Percentiles rank a stretch among this genome's conserved stretches.
phyloP scores from a whole-genome alignment of 2,329 filamentous ascomycete species.

The Pseudocercospora crystallina region DNA sequence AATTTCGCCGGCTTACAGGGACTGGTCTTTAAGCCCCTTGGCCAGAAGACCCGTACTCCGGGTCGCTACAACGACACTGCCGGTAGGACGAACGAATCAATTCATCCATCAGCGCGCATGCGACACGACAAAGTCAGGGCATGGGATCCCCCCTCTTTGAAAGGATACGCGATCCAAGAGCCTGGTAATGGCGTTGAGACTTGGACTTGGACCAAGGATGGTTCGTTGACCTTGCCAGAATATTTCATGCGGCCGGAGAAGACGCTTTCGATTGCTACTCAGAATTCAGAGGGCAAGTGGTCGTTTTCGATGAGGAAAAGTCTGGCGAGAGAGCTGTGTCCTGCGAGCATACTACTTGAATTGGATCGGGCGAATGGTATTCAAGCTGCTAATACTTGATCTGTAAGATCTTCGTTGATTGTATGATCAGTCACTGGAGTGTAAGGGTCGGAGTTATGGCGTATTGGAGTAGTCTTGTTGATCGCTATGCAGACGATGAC shows the following conservation, averaged over 20 bases:
- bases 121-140: constrained; percentile 2
- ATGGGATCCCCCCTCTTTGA: constrained; percentile 12
- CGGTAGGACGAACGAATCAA: constrained; percentile 10
- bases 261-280: not conserved
- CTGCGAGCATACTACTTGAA: not conserved
- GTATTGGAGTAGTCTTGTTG: too few species aligned
- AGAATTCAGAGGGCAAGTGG: not conserved
- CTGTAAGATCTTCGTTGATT: too few species aligned
- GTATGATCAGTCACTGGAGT: too few species aligned
- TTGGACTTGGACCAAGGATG: not conserved
- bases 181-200: not conserved
- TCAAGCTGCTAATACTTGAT: too few species aligned
- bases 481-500: too few species aligned
- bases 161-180: not conserved
- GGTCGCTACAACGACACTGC: constrained; percentile 5
- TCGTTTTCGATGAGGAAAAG: not conserved
- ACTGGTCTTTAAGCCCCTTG: constrained; percentile 13
- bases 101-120: constrained; percentile 16
- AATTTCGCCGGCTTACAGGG: constrained; percentile 17
- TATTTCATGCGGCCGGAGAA: not conserved
- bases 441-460: too few species aligned
- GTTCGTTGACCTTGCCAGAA: not conserved
- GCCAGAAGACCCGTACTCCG: constrained; percentile 7
- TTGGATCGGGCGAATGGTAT: not conserved
- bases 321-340: constrained; percentile 1